Conservation (phyloP, 345 rosid genomes). For the Adansonia digitata region DNA sequence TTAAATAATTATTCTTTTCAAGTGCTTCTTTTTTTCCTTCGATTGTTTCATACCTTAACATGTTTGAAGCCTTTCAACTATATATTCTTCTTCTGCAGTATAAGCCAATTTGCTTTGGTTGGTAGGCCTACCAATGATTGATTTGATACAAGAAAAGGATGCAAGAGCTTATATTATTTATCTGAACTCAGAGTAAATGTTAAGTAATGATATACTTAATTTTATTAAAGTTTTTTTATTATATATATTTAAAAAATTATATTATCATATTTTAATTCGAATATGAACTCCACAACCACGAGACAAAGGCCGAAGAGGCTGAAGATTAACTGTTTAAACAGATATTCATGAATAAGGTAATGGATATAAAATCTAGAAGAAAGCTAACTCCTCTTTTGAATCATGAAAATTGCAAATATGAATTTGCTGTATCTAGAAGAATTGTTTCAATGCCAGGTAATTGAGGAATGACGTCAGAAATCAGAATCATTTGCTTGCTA, state of each 20-base stretch:
- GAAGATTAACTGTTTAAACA: not conserved
- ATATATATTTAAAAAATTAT: too few relatives aligned
- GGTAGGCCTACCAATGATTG: conserved; percentile 3
- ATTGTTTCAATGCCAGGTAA: too few relatives aligned
- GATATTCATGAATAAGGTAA: not conserved
- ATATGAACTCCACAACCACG: not conserved
- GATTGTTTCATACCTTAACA: not conserved
- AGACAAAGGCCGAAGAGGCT: not conserved
- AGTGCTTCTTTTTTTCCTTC: not conserved
- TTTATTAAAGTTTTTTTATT: too few relatives aligned
- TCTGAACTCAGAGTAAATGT: not conserved
- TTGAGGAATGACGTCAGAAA: not conserved
- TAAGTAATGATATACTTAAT: not conserved
- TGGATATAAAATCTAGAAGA: not conserved
- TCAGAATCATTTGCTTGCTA: not conserved
- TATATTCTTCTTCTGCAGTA: not conserved
- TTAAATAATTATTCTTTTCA: too few relatives aligned
- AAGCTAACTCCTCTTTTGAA: not conserved
- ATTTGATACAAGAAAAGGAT: not conserved
- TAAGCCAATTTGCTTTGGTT: not conserved
- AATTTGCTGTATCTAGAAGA: not conserved
- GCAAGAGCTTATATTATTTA: not conserved
- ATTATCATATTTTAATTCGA: too few relatives aligned
- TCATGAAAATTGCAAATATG: not conserved
- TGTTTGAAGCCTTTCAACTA: not conserved